These are phyloP conservation scores for Naganishia kalamii DNA, from an alignment of 768 basidiomycete species.

Conservation along the genomic window DNA sequence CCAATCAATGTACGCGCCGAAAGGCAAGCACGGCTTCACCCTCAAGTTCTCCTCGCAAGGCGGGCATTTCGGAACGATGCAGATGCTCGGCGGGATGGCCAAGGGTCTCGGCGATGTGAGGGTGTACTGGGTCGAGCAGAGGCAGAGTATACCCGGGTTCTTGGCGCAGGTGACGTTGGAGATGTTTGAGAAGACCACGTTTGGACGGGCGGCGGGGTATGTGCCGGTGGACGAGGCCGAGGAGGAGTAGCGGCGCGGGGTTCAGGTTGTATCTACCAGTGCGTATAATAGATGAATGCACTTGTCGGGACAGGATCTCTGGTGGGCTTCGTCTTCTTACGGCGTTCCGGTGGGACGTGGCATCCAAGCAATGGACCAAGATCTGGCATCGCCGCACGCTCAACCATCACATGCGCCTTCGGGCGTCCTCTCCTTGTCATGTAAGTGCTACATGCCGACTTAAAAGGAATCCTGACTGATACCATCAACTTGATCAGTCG, in stretches of 20 bases:
- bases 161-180: constrained; percentile 81
- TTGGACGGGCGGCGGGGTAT: constrained; percentile 38
- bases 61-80: constrained; percentile 45
- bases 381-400: no score
- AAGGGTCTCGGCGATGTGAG: constrained; percentile 61
- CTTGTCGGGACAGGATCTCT: no score
- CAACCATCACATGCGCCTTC: no score
- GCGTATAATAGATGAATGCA: no score
- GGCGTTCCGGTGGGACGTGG: no score
- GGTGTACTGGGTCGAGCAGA: constrained; percentile 77
- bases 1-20: constrained; percentile 81
- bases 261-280: no score
- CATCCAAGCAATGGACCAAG: no score
- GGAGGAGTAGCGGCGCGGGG: neutral
- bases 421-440: no score
- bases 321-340: no score
- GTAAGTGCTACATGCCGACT: no score
- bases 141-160: constrained; percentile 82
- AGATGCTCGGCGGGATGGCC: constrained; percentile 46
- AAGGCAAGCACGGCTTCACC: constrained; percentile 76
- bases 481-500: no score
- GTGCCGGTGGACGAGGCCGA: constrained; percentile 24
- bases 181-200: constrained; percentile 72
- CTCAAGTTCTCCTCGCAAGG: constrained; percentile 46
- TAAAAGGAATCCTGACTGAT: no score